Base-by-base conservation (phyloP, 371 early-diverging fungal species). In the Apophysomyces elegans region DNA sequence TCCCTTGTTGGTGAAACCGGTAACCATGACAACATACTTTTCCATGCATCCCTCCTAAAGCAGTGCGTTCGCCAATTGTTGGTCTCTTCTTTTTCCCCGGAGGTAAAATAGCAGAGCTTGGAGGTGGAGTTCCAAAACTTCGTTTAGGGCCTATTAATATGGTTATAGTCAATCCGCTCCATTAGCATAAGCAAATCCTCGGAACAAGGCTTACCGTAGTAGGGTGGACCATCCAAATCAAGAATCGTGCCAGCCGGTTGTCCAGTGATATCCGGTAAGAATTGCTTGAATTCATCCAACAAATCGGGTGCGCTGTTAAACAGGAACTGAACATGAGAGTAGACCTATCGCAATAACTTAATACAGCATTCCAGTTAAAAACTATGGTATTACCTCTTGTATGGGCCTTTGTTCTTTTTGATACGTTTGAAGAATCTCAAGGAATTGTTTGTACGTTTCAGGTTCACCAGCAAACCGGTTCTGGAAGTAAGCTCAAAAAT, bases 241-340 rank as follows among this genome's bases (percentile, higher is more conserved):
- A 67, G 35, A 32, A 59, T 58, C 7, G 58, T 58, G 37, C 66
- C 63, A 2, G 72, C 68, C 11, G 72, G 69, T 54, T 78, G 75
- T 4, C 79, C 79, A 16, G 80, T 75, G 32, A 75, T 70, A 63
- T 95, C 95, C 0, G 99, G 98, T 45, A 98, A 76, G 75, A 99
- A 99, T 70, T 96, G 96, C 77, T 94, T 95, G 72, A 99, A 98
- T 74, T 99, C 98, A 41, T 93, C 95, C 61, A 99, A 71, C 46
- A 99, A 77, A 76, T 98, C 98, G 0, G 92, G 89, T 0, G 93
- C 93, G 11, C 81, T 84, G 41, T 89, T 84, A 73, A 99, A 97
- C 47, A 99, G 73, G 12, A 84, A 73, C 59, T 93, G 90, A 13
- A 98, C 96, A 72, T 96, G 93, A 0, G 90, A 85, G 75, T 96